A percentile compares a stretch with the other conserved stretches of the same genome.
These are phyloP conservation scores for Rhodocollybia butyracea DNA, from an alignment of 768 basidiomycete species.

Conservation along the genomic window DNA sequence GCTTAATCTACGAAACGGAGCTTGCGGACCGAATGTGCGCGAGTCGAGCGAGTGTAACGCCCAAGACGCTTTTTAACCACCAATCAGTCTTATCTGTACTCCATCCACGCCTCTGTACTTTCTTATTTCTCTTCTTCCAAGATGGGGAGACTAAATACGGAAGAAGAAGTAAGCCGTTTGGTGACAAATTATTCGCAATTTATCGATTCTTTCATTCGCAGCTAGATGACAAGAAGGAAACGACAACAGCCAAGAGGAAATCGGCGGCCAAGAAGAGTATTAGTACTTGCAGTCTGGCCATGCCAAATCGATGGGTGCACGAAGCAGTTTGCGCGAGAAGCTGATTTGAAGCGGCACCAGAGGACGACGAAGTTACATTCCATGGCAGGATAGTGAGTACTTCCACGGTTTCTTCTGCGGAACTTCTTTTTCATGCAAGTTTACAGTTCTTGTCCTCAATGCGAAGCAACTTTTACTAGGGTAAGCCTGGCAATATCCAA, in stretches of 20 bases:
- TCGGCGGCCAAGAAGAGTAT: background rate
- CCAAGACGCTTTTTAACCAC: background rate
- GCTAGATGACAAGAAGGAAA: slow-evolving; percentile 2
- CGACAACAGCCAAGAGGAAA: slow-evolving; percentile 4
- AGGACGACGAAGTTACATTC: slow-evolving; percentile 77
- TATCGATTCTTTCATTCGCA: too few species aligned
- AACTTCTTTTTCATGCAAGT: slow-evolving; percentile 6
- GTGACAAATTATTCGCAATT: too few species aligned
- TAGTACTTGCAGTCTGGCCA: slow-evolving; percentile 49
- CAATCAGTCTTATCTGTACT: too few species aligned
- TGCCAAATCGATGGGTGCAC: slow-evolving; percentile 80
- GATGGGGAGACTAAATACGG: background rate
- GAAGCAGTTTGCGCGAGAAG: slow-evolving; percentile 80
- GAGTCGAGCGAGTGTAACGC: background rate
- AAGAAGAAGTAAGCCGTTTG: background rate
- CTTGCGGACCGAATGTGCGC: background rate
- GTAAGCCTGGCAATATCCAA: slow-evolving; percentile 37
- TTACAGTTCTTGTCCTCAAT: slow-evolving; percentile 69
- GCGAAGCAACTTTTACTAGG: slow-evolving; percentile 76
- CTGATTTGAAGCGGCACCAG: slow-evolving; percentile 79
- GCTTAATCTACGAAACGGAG: too few species aligned
- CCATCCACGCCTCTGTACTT: background rate
- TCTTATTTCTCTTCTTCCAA: background rate
- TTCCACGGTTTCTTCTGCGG: slow-evolving; percentile 2
- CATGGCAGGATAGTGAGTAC: slow-evolving; percentile 65